Evolutionary conservation across 345 rosid species (phyloP).

Genomic region (Pistacia integerrima): DNA sequence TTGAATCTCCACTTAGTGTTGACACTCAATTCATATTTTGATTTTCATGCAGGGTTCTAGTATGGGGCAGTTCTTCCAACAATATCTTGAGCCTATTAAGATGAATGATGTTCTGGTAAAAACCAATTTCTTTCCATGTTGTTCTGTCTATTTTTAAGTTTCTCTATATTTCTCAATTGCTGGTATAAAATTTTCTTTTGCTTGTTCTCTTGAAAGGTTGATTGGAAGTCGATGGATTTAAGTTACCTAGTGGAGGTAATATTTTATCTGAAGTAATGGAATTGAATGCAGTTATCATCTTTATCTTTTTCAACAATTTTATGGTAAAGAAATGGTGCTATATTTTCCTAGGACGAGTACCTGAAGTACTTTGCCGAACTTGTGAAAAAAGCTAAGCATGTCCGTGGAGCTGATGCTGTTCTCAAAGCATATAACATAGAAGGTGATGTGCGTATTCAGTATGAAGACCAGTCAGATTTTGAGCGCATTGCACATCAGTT

Average conservation of each 20-base stretch:
- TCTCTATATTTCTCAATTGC: slow-evolving; percentile 15
- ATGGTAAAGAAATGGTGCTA: slow-evolving; percentile 14
- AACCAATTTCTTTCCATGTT: slow-evolving; percentile 7
- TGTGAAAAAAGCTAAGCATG: slow-evolving; percentile 66
- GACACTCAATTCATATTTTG: neutral
- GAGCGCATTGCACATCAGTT: slow-evolving; percentile 76
- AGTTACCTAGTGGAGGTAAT: slow-evolving; percentile 87
- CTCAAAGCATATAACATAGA: slow-evolving; percentile 60
- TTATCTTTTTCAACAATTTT: neutral
- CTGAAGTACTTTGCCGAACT: slow-evolving; percentile 58
- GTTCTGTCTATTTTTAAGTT: slow-evolving; percentile 1
- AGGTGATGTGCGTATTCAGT: slow-evolving; percentile 74
- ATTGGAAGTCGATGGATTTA: slow-evolving; percentile 88
- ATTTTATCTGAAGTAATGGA: slow-evolving; percentile 5
- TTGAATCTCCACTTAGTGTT: neutral
- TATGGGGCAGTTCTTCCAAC: slow-evolving; percentile 86
- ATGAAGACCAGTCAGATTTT: slow-evolving; percentile 74
- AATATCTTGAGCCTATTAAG: slow-evolving; percentile 90
- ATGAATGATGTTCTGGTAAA: slow-evolving; percentile 83
- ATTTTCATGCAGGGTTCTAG: slow-evolving; percentile 80
- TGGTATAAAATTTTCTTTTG: slow-evolving; percentile 7
- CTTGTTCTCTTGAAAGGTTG: slow-evolving; percentile 54
- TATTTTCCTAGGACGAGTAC: slow-evolving; percentile 67
- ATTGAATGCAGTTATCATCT: slow-evolving; percentile 7
- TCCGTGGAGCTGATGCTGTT: slow-evolving; percentile 67